Evolutionary conservation across 2,329 filamentous ascomycete genomes (phyloP), one percentile per base, ranked within the genome.

Genomic region (Penicillium sp.): DNA sequence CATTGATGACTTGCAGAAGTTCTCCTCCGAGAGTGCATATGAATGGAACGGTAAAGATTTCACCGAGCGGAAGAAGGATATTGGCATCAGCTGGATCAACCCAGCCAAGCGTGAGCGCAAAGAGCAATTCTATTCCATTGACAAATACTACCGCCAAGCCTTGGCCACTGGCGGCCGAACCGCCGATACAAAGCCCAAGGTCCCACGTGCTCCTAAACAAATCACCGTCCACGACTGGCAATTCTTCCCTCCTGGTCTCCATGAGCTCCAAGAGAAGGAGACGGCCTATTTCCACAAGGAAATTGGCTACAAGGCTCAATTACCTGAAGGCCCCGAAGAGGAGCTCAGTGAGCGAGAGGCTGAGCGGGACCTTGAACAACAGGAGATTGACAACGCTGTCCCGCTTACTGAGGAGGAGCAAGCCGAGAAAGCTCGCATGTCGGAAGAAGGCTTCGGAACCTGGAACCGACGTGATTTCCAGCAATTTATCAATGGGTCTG

Each of bases 1-100:
- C 60, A 89, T 99, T 31, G 94, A 99, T 71, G 94, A 99, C 64
- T 77, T 99, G 41, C 94, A 99, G 71, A 97, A 97, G 69, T 99
- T 99, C 74, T 94, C 89, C 1, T 97, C 93, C 0, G 94, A 99
- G 67, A 96, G 91, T 52, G 92, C 95, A 0, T 99, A 99, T 67
- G 94, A 97, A 70, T 99, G 95, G 95, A 99, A 99, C 61, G 94
- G 94, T 45, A 88, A 97, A 75, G 93, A 93, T 67, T 99, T 99
- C 72, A 90, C 91, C 50, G 90, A 89, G 55, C 85, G 87, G 69
- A 95, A 95, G 77, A 96, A 95, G 73, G 91, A 96, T 47, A 90
- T 97, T 60, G 91, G 90, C 46, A 83, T 97, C 61, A 92, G 81
- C 68, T 99, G 95, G 95, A 99, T 99, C 77, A 96, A 99, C 67